Conservation (phyloP, 176 grass and related monocot species). For the Alopecurus myosuroides region DNA sequence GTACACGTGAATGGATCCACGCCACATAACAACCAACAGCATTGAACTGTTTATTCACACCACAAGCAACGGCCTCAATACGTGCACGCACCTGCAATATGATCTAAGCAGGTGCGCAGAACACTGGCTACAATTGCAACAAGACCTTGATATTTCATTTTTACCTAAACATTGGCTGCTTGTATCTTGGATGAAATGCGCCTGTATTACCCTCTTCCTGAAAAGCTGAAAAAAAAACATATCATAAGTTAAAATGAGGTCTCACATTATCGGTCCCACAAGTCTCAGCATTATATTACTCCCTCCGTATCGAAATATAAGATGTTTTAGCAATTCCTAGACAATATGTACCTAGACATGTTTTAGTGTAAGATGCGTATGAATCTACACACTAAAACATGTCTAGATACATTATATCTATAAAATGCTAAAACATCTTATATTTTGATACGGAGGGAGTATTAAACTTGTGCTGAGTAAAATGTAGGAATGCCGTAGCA, state of each 20-base stretch:
- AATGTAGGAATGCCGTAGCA: neutral
- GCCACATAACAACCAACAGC: neutral
- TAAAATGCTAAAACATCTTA: too few relatives aligned
- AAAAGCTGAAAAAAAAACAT: neutral
- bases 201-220: neutral
- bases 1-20: conserved; percentile 27
- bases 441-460: too few relatives aligned
- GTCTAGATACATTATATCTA: too few relatives aligned
- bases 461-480: neutral
- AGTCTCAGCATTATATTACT: too few relatives aligned
- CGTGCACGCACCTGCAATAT: neutral
- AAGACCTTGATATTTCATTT: conserved; percentile 17
- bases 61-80: conserved; percentile 25
- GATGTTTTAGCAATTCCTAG: too few relatives aligned
- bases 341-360: too few relatives aligned
- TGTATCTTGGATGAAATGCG: neutral
- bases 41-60: conserved; percentile 25
- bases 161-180: neutral
- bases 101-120: neutral
- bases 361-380: too few relatives aligned
- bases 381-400: too few relatives aligned
- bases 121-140: conserved; percentile 14
- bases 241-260: too few relatives aligned
- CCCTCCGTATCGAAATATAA: too few relatives aligned
- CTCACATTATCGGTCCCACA: too few relatives aligned